These are phyloP conservation scores for Dioscorea alata DNA, from an alignment of 106 monocot species.

Conservation along the genomic window DNA sequence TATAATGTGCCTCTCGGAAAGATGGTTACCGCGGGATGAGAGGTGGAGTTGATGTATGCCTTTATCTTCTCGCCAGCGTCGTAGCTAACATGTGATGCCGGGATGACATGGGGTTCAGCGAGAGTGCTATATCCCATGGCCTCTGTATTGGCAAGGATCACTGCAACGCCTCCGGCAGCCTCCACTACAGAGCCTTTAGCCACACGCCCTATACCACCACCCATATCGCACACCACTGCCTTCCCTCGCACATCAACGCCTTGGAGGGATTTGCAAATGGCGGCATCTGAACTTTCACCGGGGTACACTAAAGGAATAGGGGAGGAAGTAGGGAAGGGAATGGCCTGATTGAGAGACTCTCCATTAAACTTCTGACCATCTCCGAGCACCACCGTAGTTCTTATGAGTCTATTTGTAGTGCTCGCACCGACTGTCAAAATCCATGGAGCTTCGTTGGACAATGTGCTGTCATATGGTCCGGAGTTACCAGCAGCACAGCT, in stretches of 20 bases:
- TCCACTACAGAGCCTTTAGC: background rate
- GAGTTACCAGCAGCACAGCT: conserved; percentile 13
- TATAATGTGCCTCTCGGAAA: background rate
- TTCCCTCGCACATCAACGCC: conserved; percentile 3
- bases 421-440: conserved; percentile 47
- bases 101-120: background rate
- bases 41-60: background rate
- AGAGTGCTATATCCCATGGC: background rate
- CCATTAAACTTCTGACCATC: conserved; percentile 4
- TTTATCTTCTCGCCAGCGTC: background rate
- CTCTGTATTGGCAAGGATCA: background rate
- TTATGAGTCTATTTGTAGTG: conserved; percentile 22
- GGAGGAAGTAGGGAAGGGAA: background rate
- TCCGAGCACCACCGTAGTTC: conserved; percentile 19
- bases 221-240: conserved; percentile 2
- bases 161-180: background rate
- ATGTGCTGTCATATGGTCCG: background rate
- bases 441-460: conserved; percentile 23
- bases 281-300: conserved; percentile 7
- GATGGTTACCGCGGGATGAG: background rate
- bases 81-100: background rate
- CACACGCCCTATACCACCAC: background rate
- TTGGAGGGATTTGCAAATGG: too few relatives aligned
- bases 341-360: conserved; percentile 32
- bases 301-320: background rate